Base-by-base conservation (phyloP, 192 early-diverging fungal genomes). In the Coemansia nantahalensis region DNA sequence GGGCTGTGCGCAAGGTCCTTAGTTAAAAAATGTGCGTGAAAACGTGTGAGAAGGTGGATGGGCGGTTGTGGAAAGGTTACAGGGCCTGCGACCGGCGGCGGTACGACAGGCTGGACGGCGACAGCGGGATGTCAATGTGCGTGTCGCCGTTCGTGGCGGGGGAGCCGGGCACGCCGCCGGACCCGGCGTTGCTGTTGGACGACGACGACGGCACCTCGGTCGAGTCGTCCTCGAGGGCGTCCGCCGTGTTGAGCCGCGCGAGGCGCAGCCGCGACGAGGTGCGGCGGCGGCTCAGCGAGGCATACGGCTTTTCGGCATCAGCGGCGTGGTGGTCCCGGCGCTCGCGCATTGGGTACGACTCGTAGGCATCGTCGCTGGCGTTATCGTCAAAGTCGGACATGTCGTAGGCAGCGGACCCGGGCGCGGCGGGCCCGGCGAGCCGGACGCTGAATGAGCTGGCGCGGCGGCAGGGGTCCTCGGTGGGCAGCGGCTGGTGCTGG, bases 341-440 rank as follows among this genome's bases (percentile, higher is more conserved):
- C 46, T 74, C 70, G 41, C 43, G 70, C 62, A 75, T 61, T n/a
- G 64, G 71, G 53, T 47, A 75, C 7, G 71, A 66, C 33, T 75
- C 59, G 59, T 66, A 48, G 26, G 37, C 53, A 43, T 32, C 51
- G 51, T 47, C 28, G 51, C 51, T 39, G 35, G 36, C 43, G 44
- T 54, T 40, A 48, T 59, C 64, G 50, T 75, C 71, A 49, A 67
- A 62, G 34, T 67, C 64, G 55, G 64, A 62, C 34, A 75, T 34
- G 49, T 75, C 59, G 45, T 51, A 49, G 18, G 26, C 26, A 7
- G 26, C 26, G 26, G 26, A 3, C 4, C 4, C 26, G 26, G 59
- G 37, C 44, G 52, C 58, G 22, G 41, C 67, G 22, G 42, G 34
- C 35, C 56, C 49, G 39, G 51, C 39, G 59, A 57, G 17, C 4